Evolutionary conservation across 495 filamentous ascomycete species (phyloP), one percentile per base, ranked within the genome.

Genomic region (Trichoderma parareesei): DNA sequence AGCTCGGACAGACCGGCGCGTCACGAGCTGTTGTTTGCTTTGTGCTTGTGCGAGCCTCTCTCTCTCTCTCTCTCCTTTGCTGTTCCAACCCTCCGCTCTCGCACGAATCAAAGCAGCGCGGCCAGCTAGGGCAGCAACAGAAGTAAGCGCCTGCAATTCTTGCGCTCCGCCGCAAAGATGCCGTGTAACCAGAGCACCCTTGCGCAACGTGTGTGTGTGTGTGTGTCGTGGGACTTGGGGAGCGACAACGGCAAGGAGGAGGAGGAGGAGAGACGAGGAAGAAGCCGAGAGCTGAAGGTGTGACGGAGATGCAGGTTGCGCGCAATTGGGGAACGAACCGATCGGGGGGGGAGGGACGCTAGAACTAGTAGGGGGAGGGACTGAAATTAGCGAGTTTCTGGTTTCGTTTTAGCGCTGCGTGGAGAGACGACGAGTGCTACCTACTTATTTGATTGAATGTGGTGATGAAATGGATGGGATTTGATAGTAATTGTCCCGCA

Each of bases 341-440:
- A n/a, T 20, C 3, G 4, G 33, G 33, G 7, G 11, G 27, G 53
- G 13, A 37, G 20, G 27, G 27, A 9, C 9, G 46, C 46, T 49
- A 20, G 46, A 49, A 18, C 46, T 7, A 9, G 20, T 16, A 16
- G 20, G 53, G 53, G 10, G 10, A 37, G 27, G 20, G 1, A 18
- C 14, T 49, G 27, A 27, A 27, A 27, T 27, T 57, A 57, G 53
- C 53, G 20, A 10, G 20, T n/a, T 57, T 57, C 53, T 57, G 53
- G 53, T 18, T 57, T 57, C 3, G 53, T 57, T 57, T 27, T 57
- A 57, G 53, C 53, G 53, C 27, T 16, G 53, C 53, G 53, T 10
- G 53, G 53, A 57, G 53, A 6, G 18, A 37, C 16, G 46, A 18
- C 46, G 27, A 20, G 53, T 35, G 49, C 53, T 57, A 57, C n/a